These are phyloP conservation scores for Botrytis hyacinthi DNA, from an alignment of 2,329 filamentous ascomycete species.

Conservation along the genomic window DNA sequence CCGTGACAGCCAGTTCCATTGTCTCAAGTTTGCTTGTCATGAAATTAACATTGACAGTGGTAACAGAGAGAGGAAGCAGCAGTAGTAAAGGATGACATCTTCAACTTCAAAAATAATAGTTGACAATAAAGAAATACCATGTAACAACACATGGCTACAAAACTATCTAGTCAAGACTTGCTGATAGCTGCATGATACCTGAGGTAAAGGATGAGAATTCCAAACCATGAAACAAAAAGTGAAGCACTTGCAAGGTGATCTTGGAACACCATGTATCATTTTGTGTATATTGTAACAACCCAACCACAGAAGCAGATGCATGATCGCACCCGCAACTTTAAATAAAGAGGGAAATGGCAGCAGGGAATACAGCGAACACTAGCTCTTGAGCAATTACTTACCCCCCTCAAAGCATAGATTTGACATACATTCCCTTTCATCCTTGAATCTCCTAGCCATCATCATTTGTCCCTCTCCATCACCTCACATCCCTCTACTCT, in stretches of 20 bases:
- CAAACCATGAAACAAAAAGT: background rate
- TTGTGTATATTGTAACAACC: background rate
- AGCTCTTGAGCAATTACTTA: accelerated
- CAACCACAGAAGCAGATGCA: background rate
- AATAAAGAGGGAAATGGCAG: background rate
- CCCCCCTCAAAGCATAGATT: background rate
- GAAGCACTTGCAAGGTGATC: background rate
- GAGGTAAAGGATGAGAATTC: background rate
- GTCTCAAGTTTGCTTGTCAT: background rate
- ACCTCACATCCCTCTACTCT: background rate
- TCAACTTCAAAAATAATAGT: accelerated
- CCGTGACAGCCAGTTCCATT: accelerated
- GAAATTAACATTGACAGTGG: background rate
- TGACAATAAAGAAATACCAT: too few species aligned
- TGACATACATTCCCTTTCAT: background rate
- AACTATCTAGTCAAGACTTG: accelerated
- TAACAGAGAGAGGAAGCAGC: background rate
- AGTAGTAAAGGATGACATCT: background rate
- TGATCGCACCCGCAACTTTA: accelerated
- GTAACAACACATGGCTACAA: background rate
- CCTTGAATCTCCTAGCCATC: accelerated
- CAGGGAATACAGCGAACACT: background rate
- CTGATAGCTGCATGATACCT: background rate
- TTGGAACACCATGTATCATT: background rate
- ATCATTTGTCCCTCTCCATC: background rate